Percentiles rank a stretch among this genome's conserved stretches.
phyloP scores from a whole-genome alignment of 768 basidiomycete species.

The Lyophyllum atratum region DNA sequence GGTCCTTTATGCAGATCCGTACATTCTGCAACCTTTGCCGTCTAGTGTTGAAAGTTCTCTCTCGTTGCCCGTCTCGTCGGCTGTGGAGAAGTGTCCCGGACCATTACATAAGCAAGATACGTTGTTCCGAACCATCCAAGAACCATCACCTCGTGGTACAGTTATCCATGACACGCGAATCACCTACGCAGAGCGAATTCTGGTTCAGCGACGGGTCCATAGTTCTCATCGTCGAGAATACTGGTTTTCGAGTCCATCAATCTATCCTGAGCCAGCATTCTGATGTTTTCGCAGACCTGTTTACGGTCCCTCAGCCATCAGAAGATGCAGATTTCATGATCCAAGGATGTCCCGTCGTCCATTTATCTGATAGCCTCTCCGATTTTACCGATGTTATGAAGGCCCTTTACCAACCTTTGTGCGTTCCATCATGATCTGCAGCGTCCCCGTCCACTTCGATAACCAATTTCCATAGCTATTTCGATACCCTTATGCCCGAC shows the following conservation, averaged over 20 bases:
- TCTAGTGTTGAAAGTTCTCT: no score
- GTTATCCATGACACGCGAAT: not conserved
- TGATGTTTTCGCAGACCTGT: slow-evolving; percentile 41
- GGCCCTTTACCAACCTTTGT: slow-evolving; percentile 35
- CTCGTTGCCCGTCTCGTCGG: no score
- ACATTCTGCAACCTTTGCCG: no score
- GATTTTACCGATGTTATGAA: slow-evolving; percentile 38
- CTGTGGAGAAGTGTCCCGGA: no score
- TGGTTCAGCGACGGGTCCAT: slow-evolving; percentile 44
- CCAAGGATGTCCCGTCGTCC: slow-evolving; percentile 38
- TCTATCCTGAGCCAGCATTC: slow-evolving; percentile 40
- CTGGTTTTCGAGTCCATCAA: slow-evolving; percentile 40
- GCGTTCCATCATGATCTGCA: not conserved
- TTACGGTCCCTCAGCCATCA: slow-evolving; percentile 35
- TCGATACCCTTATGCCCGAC: slow-evolving; percentile 36
- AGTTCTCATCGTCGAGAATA: slow-evolving; percentile 33
- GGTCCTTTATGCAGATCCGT: no score
- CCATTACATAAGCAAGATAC: not conserved
- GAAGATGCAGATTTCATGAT: slow-evolving; percentile 27
- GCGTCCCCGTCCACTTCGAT: not conserved
- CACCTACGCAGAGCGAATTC: slow-evolving; percentile 24
- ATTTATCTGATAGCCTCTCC: slow-evolving; percentile 30
- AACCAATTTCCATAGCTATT: slow-evolving; percentile 29
- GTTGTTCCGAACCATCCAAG: no score
- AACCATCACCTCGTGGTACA: not conserved